A percentile compares a stretch with the other conserved stretches of the same genome.
phyloP scores from a whole-genome alignment of 768 basidiomycete species.

The Boletus fagicola region DNA sequence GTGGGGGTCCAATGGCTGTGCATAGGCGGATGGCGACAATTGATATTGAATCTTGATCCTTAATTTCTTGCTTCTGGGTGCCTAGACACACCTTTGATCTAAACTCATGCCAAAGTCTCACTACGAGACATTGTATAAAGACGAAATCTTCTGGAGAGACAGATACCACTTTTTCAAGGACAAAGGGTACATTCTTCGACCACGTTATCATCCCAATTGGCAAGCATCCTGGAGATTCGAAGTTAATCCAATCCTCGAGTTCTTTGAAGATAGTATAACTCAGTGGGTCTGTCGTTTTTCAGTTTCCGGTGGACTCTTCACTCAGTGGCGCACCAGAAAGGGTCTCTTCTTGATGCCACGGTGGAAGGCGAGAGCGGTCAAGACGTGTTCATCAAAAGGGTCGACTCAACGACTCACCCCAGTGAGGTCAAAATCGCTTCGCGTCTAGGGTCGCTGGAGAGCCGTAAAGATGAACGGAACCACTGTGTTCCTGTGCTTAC shows the following conservation, averaged over 20 bases:
- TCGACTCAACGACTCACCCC: neutral
- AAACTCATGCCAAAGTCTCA: neutral
- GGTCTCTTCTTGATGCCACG: slow-evolving; percentile 9
- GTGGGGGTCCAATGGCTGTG: neutral
- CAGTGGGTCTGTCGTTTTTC: neutral
- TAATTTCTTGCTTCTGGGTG: too few relatives aligned
- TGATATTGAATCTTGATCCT: too few relatives aligned
- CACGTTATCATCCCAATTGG: slow-evolving; percentile 29
- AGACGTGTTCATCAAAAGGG: slow-evolving; percentile 15
- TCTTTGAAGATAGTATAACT: neutral
- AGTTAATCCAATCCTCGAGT: neutral
- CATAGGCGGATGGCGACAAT: too few relatives aligned
- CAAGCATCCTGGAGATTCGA: slow-evolving; percentile 26
- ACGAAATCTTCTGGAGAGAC: slow-evolving; percentile 22
- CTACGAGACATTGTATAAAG: neutral
- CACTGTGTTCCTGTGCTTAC: slow-evolving; percentile 27
- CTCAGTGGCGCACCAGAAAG: neutral
- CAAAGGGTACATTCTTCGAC: slow-evolving; percentile 28
- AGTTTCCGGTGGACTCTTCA: neutral
- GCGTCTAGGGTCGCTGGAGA: neutral
- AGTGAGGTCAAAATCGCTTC: slow-evolving; percentile 1
- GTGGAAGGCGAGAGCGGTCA: neutral
- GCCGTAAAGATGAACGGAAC: slow-evolving; percentile 9
- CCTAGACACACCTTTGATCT: too few relatives aligned
- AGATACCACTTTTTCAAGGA: slow-evolving; percentile 13